Percentiles rank a stretch among this genome's conserved stretches.
These are phyloP conservation scores for Trifolium repens DNA, from an alignment of 306 rosid species.

Conservation along the genomic window DNA sequence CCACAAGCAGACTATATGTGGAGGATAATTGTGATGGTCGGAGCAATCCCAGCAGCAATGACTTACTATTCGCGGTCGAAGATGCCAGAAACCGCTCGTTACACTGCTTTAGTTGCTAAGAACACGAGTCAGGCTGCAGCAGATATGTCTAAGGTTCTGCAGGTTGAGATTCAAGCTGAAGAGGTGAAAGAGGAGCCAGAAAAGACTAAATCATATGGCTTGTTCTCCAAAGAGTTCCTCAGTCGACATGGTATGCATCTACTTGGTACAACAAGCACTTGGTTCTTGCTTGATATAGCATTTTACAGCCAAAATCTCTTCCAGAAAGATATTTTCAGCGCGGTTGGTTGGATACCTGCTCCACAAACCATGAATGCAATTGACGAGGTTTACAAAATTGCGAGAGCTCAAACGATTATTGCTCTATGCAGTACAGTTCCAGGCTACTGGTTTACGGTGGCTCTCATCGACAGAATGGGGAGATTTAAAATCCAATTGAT, in stretches of 20 bases:
- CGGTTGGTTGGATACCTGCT: conserved; percentile 81
- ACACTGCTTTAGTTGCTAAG: conserved; percentile 80
- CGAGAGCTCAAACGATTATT: conserved; percentile 79
- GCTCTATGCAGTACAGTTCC: conserved; percentile 85
- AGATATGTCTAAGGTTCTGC: conserved; percentile 77
- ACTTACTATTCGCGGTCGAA: conserved; percentile 75
- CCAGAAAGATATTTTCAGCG: conserved; percentile 77
- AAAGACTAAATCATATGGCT: conserved; percentile 43
- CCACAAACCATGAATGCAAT: conserved; percentile 76
- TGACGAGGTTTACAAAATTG: conserved; percentile 71
- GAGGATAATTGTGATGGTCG: conserved; percentile 74
- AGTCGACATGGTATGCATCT: conserved; percentile 69
- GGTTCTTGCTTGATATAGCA: conserved; percentile 87
- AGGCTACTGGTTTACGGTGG: conserved; percentile 80
- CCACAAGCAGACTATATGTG: conserved; percentile 78
- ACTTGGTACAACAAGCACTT: conserved; percentile 73
- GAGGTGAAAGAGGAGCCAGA: conserved; percentile 29
- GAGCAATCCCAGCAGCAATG: conserved; percentile 74
- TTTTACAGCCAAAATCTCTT: conserved; percentile 78
- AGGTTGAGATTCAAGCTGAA: conserved; percentile 67
- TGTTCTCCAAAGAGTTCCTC: conserved; percentile 69
- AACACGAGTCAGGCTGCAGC: conserved; percentile 61
- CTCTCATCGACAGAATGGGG: conserved; percentile 70
- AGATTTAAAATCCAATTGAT: conserved; percentile 71
- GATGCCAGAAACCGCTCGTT: conserved; percentile 92